A percentile compares a stretch with the other conserved stretches of the same genome.
phyloP scores from a whole-genome alignment of 2,329 filamentous ascomycete species.

The Calonectria fujianensis region DNA sequence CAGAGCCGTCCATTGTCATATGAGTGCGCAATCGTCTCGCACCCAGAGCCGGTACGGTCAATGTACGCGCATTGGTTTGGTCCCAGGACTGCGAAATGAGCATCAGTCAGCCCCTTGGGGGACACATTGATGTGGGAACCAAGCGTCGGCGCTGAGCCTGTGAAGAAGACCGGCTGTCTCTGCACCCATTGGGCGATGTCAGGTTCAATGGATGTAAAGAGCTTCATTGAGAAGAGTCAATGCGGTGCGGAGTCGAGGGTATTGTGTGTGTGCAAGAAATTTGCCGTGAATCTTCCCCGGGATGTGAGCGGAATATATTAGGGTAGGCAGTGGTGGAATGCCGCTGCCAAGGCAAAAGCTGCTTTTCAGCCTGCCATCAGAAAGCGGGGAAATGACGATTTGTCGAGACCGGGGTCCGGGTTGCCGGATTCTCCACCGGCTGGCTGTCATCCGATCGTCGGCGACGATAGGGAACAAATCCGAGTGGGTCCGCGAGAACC shows the following conservation, averaged over 20 bases:
- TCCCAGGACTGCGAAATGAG: conserved; percentile 77
- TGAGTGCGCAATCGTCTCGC: conserved; percentile 84
- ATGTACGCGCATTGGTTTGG: conserved; percentile 80
- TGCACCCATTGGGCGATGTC: conserved; percentile 79
- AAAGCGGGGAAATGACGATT: conserved; percentile 48
- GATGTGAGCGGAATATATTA: conserved; percentile 32
- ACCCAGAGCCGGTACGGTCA: conserved; percentile 84
- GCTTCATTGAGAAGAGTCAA: conserved; percentile 70
- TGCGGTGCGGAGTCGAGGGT: conserved; percentile 14
- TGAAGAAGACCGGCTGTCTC: conserved; percentile 83
- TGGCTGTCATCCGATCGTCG: conserved; percentile 47
- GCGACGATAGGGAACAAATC: conserved; percentile 43
- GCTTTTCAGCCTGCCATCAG: conserved; percentile 36
- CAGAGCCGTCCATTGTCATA: conserved; percentile 86
- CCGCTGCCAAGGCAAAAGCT: conserved; percentile 31
- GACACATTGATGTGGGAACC: conserved; percentile 84
- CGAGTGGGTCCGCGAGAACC: conserved; percentile 48
- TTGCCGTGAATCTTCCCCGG: conserved; percentile 9
- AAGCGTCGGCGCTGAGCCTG: conserved; percentile 81
- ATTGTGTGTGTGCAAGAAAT: not conserved
- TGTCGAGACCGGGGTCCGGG: conserved; percentile 42
- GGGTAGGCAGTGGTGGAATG: conserved; percentile 40
- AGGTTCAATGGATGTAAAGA: conserved; percentile 72
- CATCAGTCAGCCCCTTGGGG: conserved; percentile 80
- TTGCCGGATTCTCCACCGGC: conserved; percentile 42